Evolutionary conservation across 2,329 filamentous ascomycete genomes (phyloP), one percentile per base, ranked within the genome.

Genomic region (Scortechinia acanthostroma): DNA sequence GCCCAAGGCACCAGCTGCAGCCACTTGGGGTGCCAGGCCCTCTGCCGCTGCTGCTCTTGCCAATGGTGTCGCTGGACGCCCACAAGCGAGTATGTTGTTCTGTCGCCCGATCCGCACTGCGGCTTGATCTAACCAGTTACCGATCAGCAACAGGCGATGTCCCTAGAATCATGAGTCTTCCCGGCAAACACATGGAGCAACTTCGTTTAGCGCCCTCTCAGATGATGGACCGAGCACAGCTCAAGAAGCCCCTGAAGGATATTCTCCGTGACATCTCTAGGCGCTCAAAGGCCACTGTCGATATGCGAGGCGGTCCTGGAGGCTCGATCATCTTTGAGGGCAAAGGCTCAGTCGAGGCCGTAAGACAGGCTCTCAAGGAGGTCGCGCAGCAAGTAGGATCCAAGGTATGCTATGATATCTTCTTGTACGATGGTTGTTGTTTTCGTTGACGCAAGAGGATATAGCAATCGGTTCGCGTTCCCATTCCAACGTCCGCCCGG

Each of bases 261-360:
- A 83, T 93, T 52, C 71, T 96, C 58, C 87, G 88, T 60, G 90
- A 96, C 52, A 88, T 97, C 66, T 96, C 95, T 68, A 88, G 86
- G 66, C 88, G 86, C 59, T 95, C 88, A 49, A 90, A 91, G 60
- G 90, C 91, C 47, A 88, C 81, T 53, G 80, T 98, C 53, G 83
- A 86, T 53, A 84, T 91, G 74, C 79, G 79, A 47, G 77, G 79
- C 48, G 80, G 83, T n/a, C 76, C 82, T 50, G 83, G 79, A 51
- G 88, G 86, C 19, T 76, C 77, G 28, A 73, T 90, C 53, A 82
- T 84, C 54, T 94, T 98, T 58, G 87, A 91, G 62, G 90, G 89
- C 42, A 85, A 81, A 51, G 91, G 93, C 47, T 85, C 89, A 47
- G 82, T 84, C 48, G 88, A 94, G 48, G 80, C 86, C 54, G 90